Conservation (phyloP, 2,329 filamentous ascomycete species). For the Exophiala oligosperma region DNA sequence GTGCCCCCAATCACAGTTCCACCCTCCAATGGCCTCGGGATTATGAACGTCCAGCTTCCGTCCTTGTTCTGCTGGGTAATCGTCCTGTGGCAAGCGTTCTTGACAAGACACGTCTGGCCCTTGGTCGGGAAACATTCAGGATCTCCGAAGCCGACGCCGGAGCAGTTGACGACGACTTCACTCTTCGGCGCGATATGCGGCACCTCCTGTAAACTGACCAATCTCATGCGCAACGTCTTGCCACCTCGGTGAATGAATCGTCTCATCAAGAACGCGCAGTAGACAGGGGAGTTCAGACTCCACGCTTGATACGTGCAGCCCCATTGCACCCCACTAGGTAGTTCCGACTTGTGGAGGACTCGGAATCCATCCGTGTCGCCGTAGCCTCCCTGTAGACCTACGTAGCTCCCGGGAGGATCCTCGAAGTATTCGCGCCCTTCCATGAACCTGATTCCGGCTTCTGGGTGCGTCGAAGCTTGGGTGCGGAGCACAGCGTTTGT, state of each 20-base stretch:
- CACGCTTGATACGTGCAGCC: slow-evolving; percentile 41
- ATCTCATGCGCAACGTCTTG: slow-evolving; percentile 16
- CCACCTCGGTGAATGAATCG: slow-evolving; percentile 42
- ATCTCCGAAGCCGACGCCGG: slow-evolving; percentile 43
- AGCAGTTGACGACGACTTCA: slow-evolving; percentile 44
- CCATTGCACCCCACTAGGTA: slow-evolving; percentile 38
- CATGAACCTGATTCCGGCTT: slow-evolving; percentile 36
- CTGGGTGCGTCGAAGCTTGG: slow-evolving; percentile 35
- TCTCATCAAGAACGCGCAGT: slow-evolving; percentile 41
- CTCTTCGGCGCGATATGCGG: slow-evolving; percentile 37
- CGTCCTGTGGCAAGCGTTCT: slow-evolving; percentile 41
- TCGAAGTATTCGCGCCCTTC: slow-evolving; percentile 44
- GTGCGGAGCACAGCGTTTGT: slow-evolving; percentile 40
- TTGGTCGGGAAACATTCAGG: slow-evolving; percentile 42
- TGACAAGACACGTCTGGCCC: slow-evolving; percentile 48
- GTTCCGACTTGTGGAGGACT: slow-evolving; percentile 30
- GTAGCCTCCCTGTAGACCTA: slow-evolving; percentile 28
- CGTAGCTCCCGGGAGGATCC: slow-evolving; percentile 38
- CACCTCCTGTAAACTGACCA: slow-evolving; percentile 36
- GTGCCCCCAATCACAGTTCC: slow-evolving; percentile 66
- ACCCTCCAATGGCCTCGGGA: slow-evolving; percentile 61
- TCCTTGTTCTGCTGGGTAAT: slow-evolving; percentile 64
- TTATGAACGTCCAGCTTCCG: slow-evolving; percentile 62
- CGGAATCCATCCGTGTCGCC: slow-evolving; percentile 37
- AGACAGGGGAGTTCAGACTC: slow-evolving; percentile 44